Conservation (phyloP, 192 early-diverging fungal genomes). For the Dispira parvispora region DNA sequence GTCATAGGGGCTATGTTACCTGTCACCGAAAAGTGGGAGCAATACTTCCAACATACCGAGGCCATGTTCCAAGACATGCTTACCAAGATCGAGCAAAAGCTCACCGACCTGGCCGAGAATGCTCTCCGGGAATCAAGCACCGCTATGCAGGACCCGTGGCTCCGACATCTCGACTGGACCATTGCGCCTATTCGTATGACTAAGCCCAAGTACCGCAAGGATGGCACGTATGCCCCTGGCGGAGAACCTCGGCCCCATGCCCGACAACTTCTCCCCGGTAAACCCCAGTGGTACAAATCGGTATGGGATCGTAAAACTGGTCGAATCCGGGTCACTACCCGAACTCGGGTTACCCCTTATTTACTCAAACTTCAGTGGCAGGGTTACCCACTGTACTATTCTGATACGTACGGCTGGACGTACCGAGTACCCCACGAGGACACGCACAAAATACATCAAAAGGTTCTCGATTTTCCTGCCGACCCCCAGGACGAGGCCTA, state of each 20-base stretch:
- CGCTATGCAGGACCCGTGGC: slow-evolving; percentile 50
- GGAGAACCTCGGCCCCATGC: slow-evolving; percentile 26
- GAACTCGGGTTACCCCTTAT: slow-evolving; percentile 61
- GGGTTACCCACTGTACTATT: slow-evolving; percentile 61
- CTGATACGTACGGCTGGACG: slow-evolving; percentile 56
- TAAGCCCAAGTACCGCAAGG: slow-evolving; percentile 16
- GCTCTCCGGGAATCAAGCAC: slow-evolving; percentile 20
- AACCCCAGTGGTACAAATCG: slow-evolving; percentile 70
- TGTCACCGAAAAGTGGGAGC: slow-evolving; percentile 59
- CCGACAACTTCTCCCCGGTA: slow-evolving; percentile 29
- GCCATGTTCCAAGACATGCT: slow-evolving; percentile 31
- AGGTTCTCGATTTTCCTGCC: slow-evolving; percentile 17
- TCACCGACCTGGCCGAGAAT: slow-evolving; percentile 27
- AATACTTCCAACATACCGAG: slow-evolving; percentile 45
- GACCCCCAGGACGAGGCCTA: slow-evolving; percentile 28
- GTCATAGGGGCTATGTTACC: slow-evolving; percentile 81
- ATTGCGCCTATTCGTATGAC: slow-evolving; percentile 28
- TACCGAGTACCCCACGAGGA: slow-evolving; percentile 45
- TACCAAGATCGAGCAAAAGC: slow-evolving; percentile 23
- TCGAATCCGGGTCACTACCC: slow-evolving; percentile 45
- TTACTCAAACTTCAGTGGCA: slow-evolving; percentile 72
- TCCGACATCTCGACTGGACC: slow-evolving; percentile 63
- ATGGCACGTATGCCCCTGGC: slow-evolving; percentile 23
- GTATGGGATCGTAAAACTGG: slow-evolving; percentile 43
- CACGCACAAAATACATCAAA: slow-evolving; percentile 14